Percentiles rank a stretch among this genome's conserved stretches.
These are phyloP conservation scores for Zelonia costaricensis DNA, from an alignment of 208 protist genomes.

Conservation along the genomic window DNA sequence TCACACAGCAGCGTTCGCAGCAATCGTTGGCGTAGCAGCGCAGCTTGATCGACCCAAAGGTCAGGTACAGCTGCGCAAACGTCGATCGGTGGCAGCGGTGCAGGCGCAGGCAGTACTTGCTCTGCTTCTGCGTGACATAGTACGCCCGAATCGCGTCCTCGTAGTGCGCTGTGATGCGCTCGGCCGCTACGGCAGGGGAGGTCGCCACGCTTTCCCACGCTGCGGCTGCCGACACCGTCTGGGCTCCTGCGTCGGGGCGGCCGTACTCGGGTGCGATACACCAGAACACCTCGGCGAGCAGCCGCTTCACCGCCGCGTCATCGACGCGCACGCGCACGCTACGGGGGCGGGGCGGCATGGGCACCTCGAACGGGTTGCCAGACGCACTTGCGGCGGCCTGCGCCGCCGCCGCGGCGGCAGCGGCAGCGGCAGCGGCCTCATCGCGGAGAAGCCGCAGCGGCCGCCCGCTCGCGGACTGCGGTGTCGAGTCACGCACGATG, in stretches of 20 bases:
- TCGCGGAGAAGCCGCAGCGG: conserved; percentile 1
- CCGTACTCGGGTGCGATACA: conserved; percentile 63
- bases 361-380: conserved; percentile 35
- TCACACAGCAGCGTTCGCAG: conserved; percentile 57
- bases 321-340: conserved; percentile 45
- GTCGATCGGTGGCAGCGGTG: conserved; percentile 61
- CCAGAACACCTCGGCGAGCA: conserved; percentile 75
- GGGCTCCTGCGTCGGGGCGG: background rate
- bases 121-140: conserved; percentile 84
- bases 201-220: background rate
- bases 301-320: conserved; percentile 39
- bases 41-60: conserved; percentile 89
- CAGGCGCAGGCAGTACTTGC: conserved; percentile 70
- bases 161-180: conserved; percentile 70
- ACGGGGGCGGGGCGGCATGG: conserved; percentile 45
- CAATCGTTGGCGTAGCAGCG: conserved; percentile 92
- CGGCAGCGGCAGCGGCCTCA: background rate
- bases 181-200: conserved; percentile 28
- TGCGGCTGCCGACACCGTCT: background rate
- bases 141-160: conserved; percentile 78
- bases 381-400: no score
- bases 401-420: background rate
- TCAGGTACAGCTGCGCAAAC: conserved; percentile 86
- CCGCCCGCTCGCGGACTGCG: background rate
- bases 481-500: conserved; percentile 36